Percentiles rank a stretch among this genome's conserved stretches.
Conservation (phyloP, 1,284 basidiomycete species). For the Leccinum griseonigrum region DNA sequence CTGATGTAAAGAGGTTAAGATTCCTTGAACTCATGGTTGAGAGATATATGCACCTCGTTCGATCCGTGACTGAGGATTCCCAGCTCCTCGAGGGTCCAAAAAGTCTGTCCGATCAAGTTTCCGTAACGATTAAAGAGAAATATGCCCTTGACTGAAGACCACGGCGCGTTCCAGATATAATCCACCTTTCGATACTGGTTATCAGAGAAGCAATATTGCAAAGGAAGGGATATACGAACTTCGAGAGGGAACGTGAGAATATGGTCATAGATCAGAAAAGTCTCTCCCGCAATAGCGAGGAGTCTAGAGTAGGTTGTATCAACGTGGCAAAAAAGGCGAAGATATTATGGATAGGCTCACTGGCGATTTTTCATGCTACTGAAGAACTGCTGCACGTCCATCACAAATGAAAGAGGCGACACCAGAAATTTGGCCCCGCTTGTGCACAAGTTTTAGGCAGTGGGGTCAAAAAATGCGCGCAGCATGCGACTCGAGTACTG, state of each 20-base stretch:
- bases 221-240: neutral
- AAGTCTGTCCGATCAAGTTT: conserved; percentile 8
- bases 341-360: neutral
- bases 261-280: conserved; percentile 14
- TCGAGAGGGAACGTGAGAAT: conserved; percentile 12
- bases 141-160: conserved; percentile 10
- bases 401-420: neutral
- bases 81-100: conserved; percentile 3
- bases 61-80: neutral
- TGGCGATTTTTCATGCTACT: neutral
- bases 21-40: neutral
- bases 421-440: neutral
- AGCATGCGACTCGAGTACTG: neutral
- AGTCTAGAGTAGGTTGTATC: neutral
- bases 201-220: neutral
- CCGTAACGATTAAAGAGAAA: conserved; percentile 19
- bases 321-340: neutral
- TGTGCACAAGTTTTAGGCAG: neutral
- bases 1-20: neutral
- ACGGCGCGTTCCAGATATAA: conserved; percentile 15
- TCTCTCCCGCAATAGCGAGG: conserved; percentile 1
- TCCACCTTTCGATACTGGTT: neutral
- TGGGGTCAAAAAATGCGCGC: neutral
- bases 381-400: neutral
- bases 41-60: neutral